Conservation (phyloP, 1,284 basidiomycete genomes). For the Rhizoctonia solani region DNA sequence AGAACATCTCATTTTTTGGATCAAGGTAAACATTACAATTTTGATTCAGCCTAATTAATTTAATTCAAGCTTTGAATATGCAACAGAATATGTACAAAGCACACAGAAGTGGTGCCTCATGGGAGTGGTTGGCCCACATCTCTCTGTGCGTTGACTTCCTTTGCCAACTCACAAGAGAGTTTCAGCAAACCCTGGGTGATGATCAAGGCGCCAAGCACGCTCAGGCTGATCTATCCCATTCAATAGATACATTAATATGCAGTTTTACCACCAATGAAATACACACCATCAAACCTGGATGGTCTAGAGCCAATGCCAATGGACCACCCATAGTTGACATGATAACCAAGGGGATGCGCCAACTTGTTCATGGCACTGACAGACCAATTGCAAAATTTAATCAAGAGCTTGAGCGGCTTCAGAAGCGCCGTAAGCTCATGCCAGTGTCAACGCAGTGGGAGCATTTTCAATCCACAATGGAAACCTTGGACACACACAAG, state of each 20-base stretch:
- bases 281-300: constrained; percentile 11
- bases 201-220: constrained; percentile 45
- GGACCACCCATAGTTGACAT: neutral
- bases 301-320: neutral
- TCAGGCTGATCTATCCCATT: constrained; percentile 41
- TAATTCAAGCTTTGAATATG: neutral
- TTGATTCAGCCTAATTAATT: neutral
- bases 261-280: constrained; percentile 18
- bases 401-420: neutral
- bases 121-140: constrained; percentile 50
- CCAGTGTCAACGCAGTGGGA: too few relatives aligned
- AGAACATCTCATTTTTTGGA: constrained; percentile 52
- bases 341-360: neutral
- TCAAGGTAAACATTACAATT: constrained; percentile 41
- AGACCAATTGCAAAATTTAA: neutral
- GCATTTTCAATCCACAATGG: too few relatives aligned
- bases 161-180: constrained; percentile 43
- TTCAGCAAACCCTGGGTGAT: constrained; percentile 45
- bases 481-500: neutral
- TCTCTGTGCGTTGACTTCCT: constrained; percentile 48
- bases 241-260: neutral
- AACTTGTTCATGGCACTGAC: neutral
- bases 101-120: constrained; percentile 47
- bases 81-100: constrained; percentile 44
- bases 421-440: neutral